Base-by-base conservation (phyloP, 2,329 filamentous ascomycete genomes). In the Aspergillus piperis region DNA sequence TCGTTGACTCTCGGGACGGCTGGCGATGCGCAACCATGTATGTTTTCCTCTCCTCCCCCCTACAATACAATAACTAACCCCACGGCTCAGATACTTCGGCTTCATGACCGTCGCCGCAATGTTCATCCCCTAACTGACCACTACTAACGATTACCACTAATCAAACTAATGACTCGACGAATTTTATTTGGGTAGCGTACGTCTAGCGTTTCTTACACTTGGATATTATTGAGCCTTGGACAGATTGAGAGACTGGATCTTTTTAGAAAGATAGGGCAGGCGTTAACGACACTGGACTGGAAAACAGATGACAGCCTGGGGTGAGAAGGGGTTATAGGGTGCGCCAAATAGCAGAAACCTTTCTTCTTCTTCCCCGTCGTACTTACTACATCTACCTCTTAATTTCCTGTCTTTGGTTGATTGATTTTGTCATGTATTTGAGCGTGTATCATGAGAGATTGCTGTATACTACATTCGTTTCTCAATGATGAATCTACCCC, bases 11-110 rank as follows among this genome's bases (percentile, higher is more conserved):
- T 1, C 68, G 69, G 44, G 75, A 77, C 69, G 76, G 75, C 8
- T 78, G 76, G 76, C 71, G 72, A 57, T 76, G 71, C 65, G 75
- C 75, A 42, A 68, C 67, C 23, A 51, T 76, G 76, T 78, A 76
- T 53, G 75, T 55, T 10, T 11, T 48, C 42, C 3, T 39, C 17
- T 19, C 8, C 1, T 11, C 7, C 19, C 8, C n/a, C 6, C 11
- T 17, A 30, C 15, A n/a, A 10, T 1, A 48, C n/a, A 23, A n/a
- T 21, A 36, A 36, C 13, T 25, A 52, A 56, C 32, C 21, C 10
- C 3, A 4, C 15, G 10, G 2, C n/a, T 8, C 39, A 78, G 76
- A 59, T 78, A 78, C 59, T 77, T 78, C 47, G 73, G 72, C 4
- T 77, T 77, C 51, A 78, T 78, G 76, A 66, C 71, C 41, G 51